Evolutionary conservation across 2,329 filamentous ascomycete species (phyloP), one percentile per base, ranked within the genome.

Genomic region (Chaetomiaceae sp.): DNA sequence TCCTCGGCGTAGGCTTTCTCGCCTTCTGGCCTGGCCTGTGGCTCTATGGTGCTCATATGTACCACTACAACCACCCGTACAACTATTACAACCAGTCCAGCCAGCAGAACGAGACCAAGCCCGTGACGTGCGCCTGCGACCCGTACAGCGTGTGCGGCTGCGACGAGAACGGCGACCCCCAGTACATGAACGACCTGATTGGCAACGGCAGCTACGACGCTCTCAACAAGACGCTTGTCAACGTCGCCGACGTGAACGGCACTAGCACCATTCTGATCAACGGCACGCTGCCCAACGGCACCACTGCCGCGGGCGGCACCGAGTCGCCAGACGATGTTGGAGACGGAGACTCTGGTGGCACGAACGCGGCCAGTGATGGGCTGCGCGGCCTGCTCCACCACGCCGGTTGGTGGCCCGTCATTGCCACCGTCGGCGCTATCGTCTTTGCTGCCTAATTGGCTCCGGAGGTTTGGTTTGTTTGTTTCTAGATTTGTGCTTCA

Each of bases 251-350:
- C 48, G 76, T 86, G 56, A 84, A 88, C 51, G 82, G 82, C 45
- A 85, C 77, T 1, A 70, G 70, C 57, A 85, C 80, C 1, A 77
- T 94, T 33, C 73, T 88, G 27, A 71, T 92, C 65, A 90, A 90
- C 66, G 89, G 89, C n/a, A 87, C 85, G 0, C 71, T 92, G 3
- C 80, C 84, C 27, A 86, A 87, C 60, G 82, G 81, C 44, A 87
- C 84, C 0, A 84, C 81, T 0, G 74, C 77, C 0, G 55, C 72
- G 3, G 74, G 73, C 11, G 76, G 73, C 23, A 70, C 66, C 13
- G 73, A 74, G 1, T 66, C 69, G 43, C 66, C 74, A 7, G 62
- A 62, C 34, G n/a, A n/a, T n/a, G n/a, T n/a, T n/a, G n/a, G n/a
- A n/a, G n/a, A n/a, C n/a, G n/a, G n/a, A n/a, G n/a, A n/a, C n/a